Base-by-base conservation (phyloP, 2,329 filamentous ascomycete species). In the Alternaria conjuncta region DNA sequence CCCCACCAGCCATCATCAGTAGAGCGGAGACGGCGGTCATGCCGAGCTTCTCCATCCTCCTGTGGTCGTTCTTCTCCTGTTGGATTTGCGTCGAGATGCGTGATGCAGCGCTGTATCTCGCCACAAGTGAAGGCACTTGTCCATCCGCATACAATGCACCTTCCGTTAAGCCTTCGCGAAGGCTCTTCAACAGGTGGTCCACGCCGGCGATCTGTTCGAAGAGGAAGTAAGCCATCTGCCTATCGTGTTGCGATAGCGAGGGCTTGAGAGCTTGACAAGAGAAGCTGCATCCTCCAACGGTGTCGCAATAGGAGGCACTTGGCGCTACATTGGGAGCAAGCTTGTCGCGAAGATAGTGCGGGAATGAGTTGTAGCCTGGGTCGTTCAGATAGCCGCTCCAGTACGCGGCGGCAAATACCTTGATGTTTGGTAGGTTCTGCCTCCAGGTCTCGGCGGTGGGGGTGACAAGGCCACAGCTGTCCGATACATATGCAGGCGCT, bases 191-290 rank as follows among this genome's bases (percentile, higher is more conserved):
- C 10, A 44, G 13, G 36, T 60, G 53, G n/a, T 60, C 41, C 3
- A 61, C 5, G 3, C 61, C 53, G 21, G 41, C 23, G 2, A 64
- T 47, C 18, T 60, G 58, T 18, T 64, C 61, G 43, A 64, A 64
- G 3, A 64, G 28, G 15, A 28, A 60, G n/a, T 54, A 57, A 20
- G 53, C 53, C 57, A 57, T 61, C 28, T 64, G 57, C 13, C n/a
- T 51, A 4, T 57, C 57, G 7, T 64, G 26, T 15, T 10, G 9
- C 20, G 61, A 28, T 5, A 54, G 32, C 5, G 57, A 25, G 2
- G 36, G 13, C 8, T 50, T 44, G 15, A 61, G 18, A 20, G 51
- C 12, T 21, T 15, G 15, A 11, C 53, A 61, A 9, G 26, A 47
- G 15, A 49, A 30, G 12, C 28, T 30, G 26, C 56, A 60, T 11